These are phyloP conservation scores for Aspergillus baeticus DNA, from an alignment of 495 filamentous ascomycete species.

Conservation along the genomic window DNA sequence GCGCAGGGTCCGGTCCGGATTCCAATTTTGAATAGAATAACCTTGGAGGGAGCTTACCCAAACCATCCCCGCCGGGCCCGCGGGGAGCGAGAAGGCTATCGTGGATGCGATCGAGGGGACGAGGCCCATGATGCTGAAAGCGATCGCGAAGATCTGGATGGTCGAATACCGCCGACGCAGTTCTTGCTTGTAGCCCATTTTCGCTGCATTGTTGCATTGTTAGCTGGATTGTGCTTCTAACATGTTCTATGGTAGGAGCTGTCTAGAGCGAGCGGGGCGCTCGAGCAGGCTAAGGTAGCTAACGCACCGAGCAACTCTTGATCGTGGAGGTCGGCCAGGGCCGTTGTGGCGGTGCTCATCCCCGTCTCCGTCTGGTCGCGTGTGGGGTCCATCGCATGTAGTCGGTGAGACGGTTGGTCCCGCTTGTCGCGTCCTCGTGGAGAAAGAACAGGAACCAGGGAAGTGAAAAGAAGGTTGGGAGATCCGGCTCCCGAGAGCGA, in stretches of 20 bases:
- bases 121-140: constrained; percentile 72
- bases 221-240: too few species aligned
- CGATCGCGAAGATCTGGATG: constrained; percentile 68
- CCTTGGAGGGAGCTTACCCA: constrained; percentile 39
- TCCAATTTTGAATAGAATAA: too few species aligned
- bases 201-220: too few species aligned
- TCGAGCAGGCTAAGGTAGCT: too few species aligned
- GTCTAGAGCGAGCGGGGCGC: too few species aligned
- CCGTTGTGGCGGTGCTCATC: neutral
- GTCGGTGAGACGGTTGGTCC: too few species aligned
- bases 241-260: too few species aligned
- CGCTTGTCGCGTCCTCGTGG: too few species aligned
- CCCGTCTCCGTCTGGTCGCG: neutral
- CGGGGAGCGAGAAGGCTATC: constrained; percentile 62
- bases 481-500: too few species aligned
- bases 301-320: constrained; percentile 34
- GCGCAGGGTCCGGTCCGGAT: too few species aligned
- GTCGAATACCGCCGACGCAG: constrained; percentile 64
- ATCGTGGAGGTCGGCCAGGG: constrained; percentile 24
- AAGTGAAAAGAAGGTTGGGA: too few species aligned
- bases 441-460: too few species aligned
- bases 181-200: constrained; percentile 70
- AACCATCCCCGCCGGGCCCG: constrained; percentile 68
- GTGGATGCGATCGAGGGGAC: constrained; percentile 70
- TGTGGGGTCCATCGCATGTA: neutral